Base-by-base conservation (phyloP, 169 alveolate species). In the Cystoisospora suis region DNA sequence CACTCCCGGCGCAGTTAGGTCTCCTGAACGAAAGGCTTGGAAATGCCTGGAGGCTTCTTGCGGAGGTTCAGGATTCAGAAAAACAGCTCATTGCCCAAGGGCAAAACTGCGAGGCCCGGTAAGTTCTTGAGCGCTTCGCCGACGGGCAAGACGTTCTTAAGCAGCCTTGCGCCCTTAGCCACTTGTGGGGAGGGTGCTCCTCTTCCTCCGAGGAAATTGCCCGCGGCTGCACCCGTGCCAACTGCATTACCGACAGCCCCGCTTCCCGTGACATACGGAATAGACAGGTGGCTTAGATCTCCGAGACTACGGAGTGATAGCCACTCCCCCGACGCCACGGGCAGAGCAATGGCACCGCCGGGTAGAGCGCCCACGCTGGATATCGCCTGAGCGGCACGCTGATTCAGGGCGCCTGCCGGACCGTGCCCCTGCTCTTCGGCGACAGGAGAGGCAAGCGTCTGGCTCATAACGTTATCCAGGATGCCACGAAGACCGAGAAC, bases 101-200 rank as follows among this genome's bases (percentile, higher is more conserved):
- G 77, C 42, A n/a, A n/a, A 44, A 36, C 77, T 23, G 77, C 34
- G 0, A 65, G 77, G 34, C 45, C 42, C 23, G 77, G 6, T 36
- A 65, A n/a, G 40, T 65, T 65, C 77, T 65, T 65, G 77, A 65
- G 77, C 12, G 77, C 77, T 5, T 65, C 77, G 40, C 77, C 77
- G 9, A 65, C 3, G 45, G 77, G 77, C 9, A 59, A 36, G 6
- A 3, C 5, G 12, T n/a, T 65, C 38, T 44, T 44, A 65, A 12
- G 44, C 77, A 65, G 7, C 7, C 77, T 44, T 65, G 77, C 42
- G 9, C 45, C n/a, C 34, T 36, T 17, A 12, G n/a, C 77, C 5
- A 17, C 9, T 32, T 36, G 7, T 32, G 44, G 45, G 45, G 77
- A 12, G n/a, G 27, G n/a, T n/a, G 77, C 77, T 27, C 77, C 77